Evolutionary conservation across 2,329 filamentous ascomycete genomes (phyloP).

Genomic region (Saccharata proteae): DNA sequence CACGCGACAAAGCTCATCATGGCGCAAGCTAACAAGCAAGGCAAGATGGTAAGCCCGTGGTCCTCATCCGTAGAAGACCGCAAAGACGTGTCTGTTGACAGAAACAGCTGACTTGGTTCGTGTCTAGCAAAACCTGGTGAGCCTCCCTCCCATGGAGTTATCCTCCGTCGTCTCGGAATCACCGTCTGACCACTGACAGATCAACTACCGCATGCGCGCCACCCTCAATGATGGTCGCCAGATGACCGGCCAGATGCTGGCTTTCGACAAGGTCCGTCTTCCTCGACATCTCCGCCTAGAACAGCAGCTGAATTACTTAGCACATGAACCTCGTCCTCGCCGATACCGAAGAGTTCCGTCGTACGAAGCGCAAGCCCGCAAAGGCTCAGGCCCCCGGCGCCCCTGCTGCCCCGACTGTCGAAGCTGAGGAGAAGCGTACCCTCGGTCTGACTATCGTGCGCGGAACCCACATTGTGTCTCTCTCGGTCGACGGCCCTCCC

Average conservation of each 20-base stretch:
- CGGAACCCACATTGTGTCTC: slow-evolving; percentile 85
- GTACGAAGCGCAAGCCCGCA: slow-evolving; percentile 71
- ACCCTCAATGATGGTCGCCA: slow-evolving; percentile 90
- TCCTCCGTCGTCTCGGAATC: slow-evolving; percentile 12
- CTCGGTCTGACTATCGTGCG: slow-evolving; percentile 89
- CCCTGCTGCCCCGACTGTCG: slow-evolving; percentile 53
- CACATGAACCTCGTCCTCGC: slow-evolving; percentile 99
- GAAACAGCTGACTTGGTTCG: slow-evolving; percentile 30
- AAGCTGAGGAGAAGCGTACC: slow-evolving; percentile 95
- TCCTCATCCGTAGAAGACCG: slow-evolving; percentile 34
- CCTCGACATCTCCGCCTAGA: background rate
- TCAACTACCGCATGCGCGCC: slow-evolving; percentile 98
- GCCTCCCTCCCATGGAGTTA: slow-evolving; percentile 16
- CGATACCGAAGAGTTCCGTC: slow-evolving; percentile 95
- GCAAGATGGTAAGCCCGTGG: slow-evolving; percentile 83
- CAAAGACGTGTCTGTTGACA: slow-evolving; percentile 41
- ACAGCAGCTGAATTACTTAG: no score
- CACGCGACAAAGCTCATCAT: slow-evolving; percentile 29
- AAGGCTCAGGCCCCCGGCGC: slow-evolving; percentile 57
- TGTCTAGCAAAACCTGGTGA: slow-evolving; percentile 52
- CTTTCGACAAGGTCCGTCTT: slow-evolving; percentile 79
- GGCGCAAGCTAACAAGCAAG: slow-evolving; percentile 66
- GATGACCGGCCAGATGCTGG: slow-evolving; percentile 96
- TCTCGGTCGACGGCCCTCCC: slow-evolving; percentile 90
- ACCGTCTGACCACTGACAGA: slow-evolving; percentile 44